Base-by-base conservation (phyloP, 2,329 filamentous ascomycete species). In the Penicillium sp. region DNA sequence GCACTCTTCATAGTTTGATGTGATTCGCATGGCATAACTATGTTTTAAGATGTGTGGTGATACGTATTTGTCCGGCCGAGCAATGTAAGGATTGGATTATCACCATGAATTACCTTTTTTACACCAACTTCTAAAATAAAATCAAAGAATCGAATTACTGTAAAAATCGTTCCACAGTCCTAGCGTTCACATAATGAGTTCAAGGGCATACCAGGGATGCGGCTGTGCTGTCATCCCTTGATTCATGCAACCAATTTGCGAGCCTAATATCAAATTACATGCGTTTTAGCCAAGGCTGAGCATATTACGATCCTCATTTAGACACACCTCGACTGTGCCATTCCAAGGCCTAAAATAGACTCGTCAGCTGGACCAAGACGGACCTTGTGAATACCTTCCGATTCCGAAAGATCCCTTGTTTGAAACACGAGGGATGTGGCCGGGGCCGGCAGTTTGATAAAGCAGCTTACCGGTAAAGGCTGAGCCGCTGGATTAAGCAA, bases 181-280 rank as follows among this genome's bases (percentile, higher is more conserved):
- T n/a, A n/a, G 9, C 5, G 1, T 25, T 12, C 6, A 4, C 18
- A 27, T 9, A 32, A 29, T 25, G 29, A 42, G 16, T 21, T 10
- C 16, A 23, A 32, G 13, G 7, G 21, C 5, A n/a, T 12, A 2
- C n/a, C 9, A 50, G 38, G 38, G 32, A 50, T 54, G 18, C 13
- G 40, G 34, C 47, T 35, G 48, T 51, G 40, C 21, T 23, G 9
- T 9, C 13, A 50, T 46, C 52, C 52, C 52, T 55, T 51, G 52
- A 35, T 34, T 35, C 35, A 23, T 27, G 7, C 7, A 38, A 15
- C 13, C 18, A 46, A 50, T 15, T 29, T 29, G 10, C 12, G 12
- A 23, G 32, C 15, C 38, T 10, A 5, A 32, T 16, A 23, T 37
- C 38, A 25, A n/a, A 25, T 27, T 15, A n/a, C 16, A 39, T 47